These are phyloP conservation scores for Gamsiella multidivaricata DNA, from an alignment of 192 early-diverging fungal species.

Conservation along the genomic window DNA sequence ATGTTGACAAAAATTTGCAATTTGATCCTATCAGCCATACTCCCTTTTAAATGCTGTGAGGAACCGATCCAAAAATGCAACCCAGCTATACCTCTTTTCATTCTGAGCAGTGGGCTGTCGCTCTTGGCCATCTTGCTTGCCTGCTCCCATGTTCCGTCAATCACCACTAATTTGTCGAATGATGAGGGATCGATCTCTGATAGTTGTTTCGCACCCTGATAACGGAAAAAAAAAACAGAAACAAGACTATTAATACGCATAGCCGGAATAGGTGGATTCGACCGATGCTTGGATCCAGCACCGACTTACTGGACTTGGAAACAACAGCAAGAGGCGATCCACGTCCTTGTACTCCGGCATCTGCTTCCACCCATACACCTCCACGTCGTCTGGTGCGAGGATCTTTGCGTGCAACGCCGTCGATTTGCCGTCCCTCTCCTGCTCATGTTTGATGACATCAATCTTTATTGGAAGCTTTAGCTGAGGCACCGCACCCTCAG, in stretches of 20 bases:
- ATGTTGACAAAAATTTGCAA: no score
- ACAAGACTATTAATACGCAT: no score
- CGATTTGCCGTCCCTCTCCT: constrained; percentile 86
- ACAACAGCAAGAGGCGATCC: constrained; percentile 78
- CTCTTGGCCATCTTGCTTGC: constrained; percentile 68
- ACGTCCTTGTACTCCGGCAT: constrained; percentile 73
- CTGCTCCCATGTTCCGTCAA: constrained; percentile 98
- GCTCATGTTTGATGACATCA: constrained; percentile 82
- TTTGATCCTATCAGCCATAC: constrained; percentile 37
- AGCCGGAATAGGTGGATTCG: no score
- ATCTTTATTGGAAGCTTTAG: constrained; percentile 78
- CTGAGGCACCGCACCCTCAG: constrained; percentile 62
- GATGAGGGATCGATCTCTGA: constrained; percentile 69
- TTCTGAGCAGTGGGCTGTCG: constrained; percentile 26
- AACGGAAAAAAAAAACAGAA: not conserved
- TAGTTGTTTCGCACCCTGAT: constrained; percentile 73
- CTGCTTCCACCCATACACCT: constrained; percentile 65
- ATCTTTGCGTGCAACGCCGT: constrained; percentile 89
- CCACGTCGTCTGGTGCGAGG: constrained; percentile 74
- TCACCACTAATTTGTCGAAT: constrained; percentile 84
- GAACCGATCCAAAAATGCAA: no score
- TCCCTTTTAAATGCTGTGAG: constrained; percentile 49
- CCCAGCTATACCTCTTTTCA: constrained; percentile 32
- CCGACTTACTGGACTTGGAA: constrained; percentile 79
- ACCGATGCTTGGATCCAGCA: no score